A percentile compares a stretch with the other conserved stretches of the same genome.
These are phyloP conservation scores for Durusdinium trenchii DNA, from an alignment of 73 alveolate species.

Conservation along the genomic window DNA sequence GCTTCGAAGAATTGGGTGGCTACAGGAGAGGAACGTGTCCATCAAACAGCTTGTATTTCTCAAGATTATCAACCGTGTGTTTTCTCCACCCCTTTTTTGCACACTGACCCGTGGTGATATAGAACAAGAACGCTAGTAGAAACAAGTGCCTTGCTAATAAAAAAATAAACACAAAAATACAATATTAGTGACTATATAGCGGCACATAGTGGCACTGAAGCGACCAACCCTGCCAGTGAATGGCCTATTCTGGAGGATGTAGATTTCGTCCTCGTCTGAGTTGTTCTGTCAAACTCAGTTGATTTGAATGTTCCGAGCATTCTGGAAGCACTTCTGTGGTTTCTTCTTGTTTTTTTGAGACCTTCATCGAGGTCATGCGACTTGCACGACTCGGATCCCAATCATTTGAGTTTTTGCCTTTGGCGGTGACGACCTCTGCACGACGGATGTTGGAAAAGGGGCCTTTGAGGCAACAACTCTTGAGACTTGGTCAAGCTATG, in stretches of 20 bases:
- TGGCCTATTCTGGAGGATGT: conserved; percentile 90
- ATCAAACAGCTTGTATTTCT: not conserved
- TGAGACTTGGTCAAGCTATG: not conserved
- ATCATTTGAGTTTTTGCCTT: conserved; percentile 30
- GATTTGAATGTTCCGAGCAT: not conserved
- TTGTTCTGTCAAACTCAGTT: too few species aligned
- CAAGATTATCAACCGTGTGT: too few species aligned
- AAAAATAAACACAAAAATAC: too few species aligned
- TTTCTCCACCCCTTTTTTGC: too few species aligned
- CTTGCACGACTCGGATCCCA: conserved; percentile 3
- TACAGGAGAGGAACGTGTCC: not conserved
- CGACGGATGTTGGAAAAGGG: conserved; percentile 88
- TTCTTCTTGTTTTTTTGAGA: not conserved
- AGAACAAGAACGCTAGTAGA: too few species aligned
- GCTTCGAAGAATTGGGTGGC: conserved; percentile 51
- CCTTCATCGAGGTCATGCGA: conserved; percentile 60
- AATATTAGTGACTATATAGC: too few species aligned
- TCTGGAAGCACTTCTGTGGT: not conserved
- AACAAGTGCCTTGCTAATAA: too few species aligned
- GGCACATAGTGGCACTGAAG: not conserved
- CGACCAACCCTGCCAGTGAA: conserved; percentile 22
- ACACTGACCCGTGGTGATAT: too few species aligned
- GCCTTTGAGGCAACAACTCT: conserved; percentile 62
- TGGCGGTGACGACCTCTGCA: conserved; percentile 88
- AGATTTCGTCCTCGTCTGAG: conserved; percentile 54